Base-by-base conservation (phyloP, 1,284 basidiomycete species). In the Nidula niveotomentosa region DNA sequence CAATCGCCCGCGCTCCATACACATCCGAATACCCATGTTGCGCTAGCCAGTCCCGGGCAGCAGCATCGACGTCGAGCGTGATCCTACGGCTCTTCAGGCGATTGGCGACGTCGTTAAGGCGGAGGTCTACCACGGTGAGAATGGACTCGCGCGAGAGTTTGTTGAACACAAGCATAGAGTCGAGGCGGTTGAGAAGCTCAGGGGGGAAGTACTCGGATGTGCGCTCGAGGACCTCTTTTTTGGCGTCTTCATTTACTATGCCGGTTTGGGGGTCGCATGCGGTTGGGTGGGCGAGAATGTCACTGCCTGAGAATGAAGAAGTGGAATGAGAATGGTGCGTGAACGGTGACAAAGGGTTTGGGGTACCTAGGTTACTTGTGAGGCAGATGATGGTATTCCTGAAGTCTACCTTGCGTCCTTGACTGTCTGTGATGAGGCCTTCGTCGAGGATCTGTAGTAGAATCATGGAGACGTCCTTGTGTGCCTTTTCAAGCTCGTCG, bases 361-460 rank as follows among this genome's bases (percentile, higher is more conserved):
- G 58, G 65, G n/a, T 55, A 74, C 77, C 80, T 17, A 83, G 73
- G 54, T 83, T 83, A 59, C 78, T 85, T 45, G 73, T 86, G 56
- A 83, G 63, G 62, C 88, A 91, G 62, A 96, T 88, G 67, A 94
- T 93, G 2, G 91, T 92, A 72, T 92, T 94, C 83, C 87, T 90
- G 76, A 94, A 93, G 69, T 93, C 90, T 6, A 90, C 85, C 64
- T 87, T 90, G 47, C 79, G 76, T 35, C 89, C 88, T 66, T 91
- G 86, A 59, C 86, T 90, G 67, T 98, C 95, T 1, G 94, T 96
- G 57, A 97, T 78, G 53, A 77, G 85, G 8, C 95, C 95, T 70
- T 98, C 95, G 63, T 98, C 94, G 36, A 98, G 81, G 54, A 98
- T 90, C 69, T 97, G 95, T 3, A 98, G 79, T 10, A 97, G 77